These are phyloP conservation scores for Fragaria nilgerrensis DNA, from an alignment of 306 rosid genomes.

Conservation along the genomic window DNA sequence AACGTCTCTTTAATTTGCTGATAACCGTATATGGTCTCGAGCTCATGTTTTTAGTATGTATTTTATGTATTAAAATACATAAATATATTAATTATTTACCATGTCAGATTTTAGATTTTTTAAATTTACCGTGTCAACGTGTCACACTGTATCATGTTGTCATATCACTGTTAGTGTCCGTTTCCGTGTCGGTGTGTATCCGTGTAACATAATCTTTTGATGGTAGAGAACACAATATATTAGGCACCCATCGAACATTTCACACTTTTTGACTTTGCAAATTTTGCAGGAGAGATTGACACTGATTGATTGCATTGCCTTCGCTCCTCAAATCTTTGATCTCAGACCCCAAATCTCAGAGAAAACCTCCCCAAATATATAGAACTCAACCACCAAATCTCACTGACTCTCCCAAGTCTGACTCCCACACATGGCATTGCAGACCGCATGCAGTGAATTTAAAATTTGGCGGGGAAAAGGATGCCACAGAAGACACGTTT, in stretches of 20 bases:
- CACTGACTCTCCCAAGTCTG: conserved; percentile 1
- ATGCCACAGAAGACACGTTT: conserved; percentile 28
- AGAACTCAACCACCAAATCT: conserved; percentile 2
- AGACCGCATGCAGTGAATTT: not conserved
- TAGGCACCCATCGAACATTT: not conserved
- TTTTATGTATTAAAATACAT: too few species aligned
- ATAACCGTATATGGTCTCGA: too few species aligned
- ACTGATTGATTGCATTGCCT: conserved; percentile 3
- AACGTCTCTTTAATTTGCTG: too few species aligned
- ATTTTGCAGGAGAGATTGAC: not conserved
- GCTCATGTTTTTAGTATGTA: too few species aligned
- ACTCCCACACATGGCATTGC: conserved; percentile 1
- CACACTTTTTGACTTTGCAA: not conserved
- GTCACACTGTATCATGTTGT: too few species aligned
- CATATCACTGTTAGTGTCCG: too few species aligned
- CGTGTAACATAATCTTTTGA: too few species aligned
- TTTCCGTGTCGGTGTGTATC: too few species aligned
- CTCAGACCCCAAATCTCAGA: conserved; percentile 1
- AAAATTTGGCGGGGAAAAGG: not conserved
- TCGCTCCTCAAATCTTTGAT: not conserved
- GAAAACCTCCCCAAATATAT: not conserved
- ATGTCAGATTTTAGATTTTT: too few species aligned
- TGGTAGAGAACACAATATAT: not conserved
- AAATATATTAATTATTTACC: too few species aligned
- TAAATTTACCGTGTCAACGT: fast-evolving